A percentile compares a stretch with the other conserved stretches of the same genome.
phyloP scores from a whole-genome alignment of 208 protist genomes.

The Leptomonas pyrrhocoris region DNA sequence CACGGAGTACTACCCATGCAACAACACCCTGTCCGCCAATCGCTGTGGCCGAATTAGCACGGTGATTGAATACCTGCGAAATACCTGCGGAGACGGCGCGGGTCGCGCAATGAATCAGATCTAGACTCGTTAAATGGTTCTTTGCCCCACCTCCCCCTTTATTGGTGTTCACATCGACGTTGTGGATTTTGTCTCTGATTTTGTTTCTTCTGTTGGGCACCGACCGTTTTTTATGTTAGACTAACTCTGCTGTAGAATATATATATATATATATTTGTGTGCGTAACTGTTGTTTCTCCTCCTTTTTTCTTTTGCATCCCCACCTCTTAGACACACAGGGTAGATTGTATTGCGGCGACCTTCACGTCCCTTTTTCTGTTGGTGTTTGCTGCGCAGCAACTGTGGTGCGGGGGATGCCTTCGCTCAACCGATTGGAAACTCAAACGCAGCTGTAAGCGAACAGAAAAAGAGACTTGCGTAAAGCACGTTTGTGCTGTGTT shows the following conservation, averaged over 20 bases:
- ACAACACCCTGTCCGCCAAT: slow-evolving; percentile 46
- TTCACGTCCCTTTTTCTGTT: no score
- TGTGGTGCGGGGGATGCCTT: no score
- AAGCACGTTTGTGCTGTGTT: no score
- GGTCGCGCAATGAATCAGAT: slow-evolving; percentile 25
- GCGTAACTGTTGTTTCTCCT: not conserved
- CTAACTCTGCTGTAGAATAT: no score
- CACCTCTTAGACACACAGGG: not conserved
- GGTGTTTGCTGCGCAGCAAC: no score
- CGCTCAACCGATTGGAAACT: no score
- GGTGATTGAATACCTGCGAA: slow-evolving; percentile 51
- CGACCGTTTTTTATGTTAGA: slow-evolving; percentile 2
- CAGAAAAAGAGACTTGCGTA: no score
- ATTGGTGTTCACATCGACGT: not conserved
- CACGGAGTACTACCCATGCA: slow-evolving; percentile 67
- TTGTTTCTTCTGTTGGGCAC: not conserved
- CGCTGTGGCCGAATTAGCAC: slow-evolving; percentile 73
- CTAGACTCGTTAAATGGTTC: not conserved
- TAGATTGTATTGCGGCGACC: slow-evolving; percentile 9
- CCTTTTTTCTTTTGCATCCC: not conserved
- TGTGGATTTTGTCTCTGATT: not conserved
- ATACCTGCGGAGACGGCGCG: slow-evolving; percentile 64
- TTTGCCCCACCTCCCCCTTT: not conserved
- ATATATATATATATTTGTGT: no score
- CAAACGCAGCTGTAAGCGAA: no score